Base-by-base conservation (phyloP, 345 rosid genomes). In the Sonneratia alba region DNA sequence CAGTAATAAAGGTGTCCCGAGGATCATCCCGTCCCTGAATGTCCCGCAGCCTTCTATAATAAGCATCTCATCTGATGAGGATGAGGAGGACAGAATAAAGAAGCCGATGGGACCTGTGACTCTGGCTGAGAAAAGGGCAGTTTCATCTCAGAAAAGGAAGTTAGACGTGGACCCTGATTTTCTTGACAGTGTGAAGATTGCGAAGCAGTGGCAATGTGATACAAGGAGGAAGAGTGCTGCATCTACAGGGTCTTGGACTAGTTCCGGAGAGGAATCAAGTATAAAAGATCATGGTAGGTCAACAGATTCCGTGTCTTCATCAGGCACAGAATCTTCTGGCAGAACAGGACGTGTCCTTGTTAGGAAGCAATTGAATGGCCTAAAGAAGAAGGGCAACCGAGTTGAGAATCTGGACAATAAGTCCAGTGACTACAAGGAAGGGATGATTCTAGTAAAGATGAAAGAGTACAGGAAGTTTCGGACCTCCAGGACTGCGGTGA, bases 361-460 rank as follows among this genome's bases (percentile, higher is more conserved):
- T 22, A 22, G 36, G 22, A 59, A 59, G 64, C 64, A n/a, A 72
- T 72, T 65, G 43, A 74, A 75, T 83, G 83, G 87, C 84, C 67
- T 8, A 78, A 64, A 74, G 56, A 45, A 37, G 66, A 62, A 27
- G 48, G 34, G 8, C 10, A 22, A 22, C 10, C 64, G 6, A 59
- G 36, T 59, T 3, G 13, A 21, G 64, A 6, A 1, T 24, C 24
- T 36, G 36, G 64, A 59, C 36, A 24, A 36, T 59, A 36, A 59
- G 3, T 59, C 64, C 5, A 40, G 70, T 8, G 70, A 67, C 32
- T 67, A 14, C 34, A 51, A n/a, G 36, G 70, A 68, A 68, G 70
- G 43, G 53, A 42, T 68, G 36, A 11, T 22, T 22, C 4, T 32
- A 22, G 7, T 34, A n/a, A 68, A 68, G 70, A 45, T 21, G 49